These are phyloP conservation scores for Lanzia echinophila DNA, from an alignment of 2,329 filamentous ascomycete genomes.

Conservation along the genomic window DNA sequence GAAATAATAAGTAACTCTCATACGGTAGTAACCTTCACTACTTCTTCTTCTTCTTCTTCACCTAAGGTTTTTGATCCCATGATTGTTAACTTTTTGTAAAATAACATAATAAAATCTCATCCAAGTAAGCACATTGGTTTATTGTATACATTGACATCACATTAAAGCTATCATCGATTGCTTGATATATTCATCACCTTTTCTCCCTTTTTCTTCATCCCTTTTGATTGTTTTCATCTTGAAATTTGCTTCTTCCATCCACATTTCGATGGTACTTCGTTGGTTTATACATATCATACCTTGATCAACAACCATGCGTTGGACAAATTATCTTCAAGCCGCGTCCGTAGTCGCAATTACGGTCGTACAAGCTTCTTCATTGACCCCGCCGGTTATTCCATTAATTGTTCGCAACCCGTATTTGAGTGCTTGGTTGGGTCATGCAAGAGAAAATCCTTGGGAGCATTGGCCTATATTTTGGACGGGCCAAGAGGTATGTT, in stretches of 20 bases:
- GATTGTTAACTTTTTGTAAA: too few species aligned
- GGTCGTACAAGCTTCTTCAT: constrained; percentile 41
- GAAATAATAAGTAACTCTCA: too few species aligned
- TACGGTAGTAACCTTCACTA: too few species aligned
- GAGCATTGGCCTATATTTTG: constrained; percentile 82
- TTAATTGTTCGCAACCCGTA: constrained; percentile 55
- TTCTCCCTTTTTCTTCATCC: background rate
- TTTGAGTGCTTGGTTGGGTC: constrained; percentile 53
- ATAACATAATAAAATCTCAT: too few species aligned
- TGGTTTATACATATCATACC: background rate
- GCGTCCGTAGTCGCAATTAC: constrained; percentile 19
- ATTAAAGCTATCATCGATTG: too few species aligned
- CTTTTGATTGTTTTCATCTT: background rate
- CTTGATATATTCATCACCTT: too few species aligned
- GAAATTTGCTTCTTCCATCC: background rate
- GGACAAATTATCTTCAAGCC: constrained; percentile 24
- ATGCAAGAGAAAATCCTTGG: constrained; percentile 70
- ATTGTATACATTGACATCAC: too few species aligned
- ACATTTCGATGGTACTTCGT: background rate
- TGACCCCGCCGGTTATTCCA: constrained; percentile 51
- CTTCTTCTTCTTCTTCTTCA: too few species aligned
- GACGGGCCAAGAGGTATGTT: constrained; percentile 56
- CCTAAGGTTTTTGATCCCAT: too few species aligned
- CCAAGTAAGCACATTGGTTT: too few species aligned
- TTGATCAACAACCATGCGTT: constrained; percentile 25